A percentile compares a stretch with the other conserved stretches of the same genome.
phyloP scores from a whole-genome alignment of 1,284 basidiomycete genomes.

The Puccinia sorghi region DNA sequence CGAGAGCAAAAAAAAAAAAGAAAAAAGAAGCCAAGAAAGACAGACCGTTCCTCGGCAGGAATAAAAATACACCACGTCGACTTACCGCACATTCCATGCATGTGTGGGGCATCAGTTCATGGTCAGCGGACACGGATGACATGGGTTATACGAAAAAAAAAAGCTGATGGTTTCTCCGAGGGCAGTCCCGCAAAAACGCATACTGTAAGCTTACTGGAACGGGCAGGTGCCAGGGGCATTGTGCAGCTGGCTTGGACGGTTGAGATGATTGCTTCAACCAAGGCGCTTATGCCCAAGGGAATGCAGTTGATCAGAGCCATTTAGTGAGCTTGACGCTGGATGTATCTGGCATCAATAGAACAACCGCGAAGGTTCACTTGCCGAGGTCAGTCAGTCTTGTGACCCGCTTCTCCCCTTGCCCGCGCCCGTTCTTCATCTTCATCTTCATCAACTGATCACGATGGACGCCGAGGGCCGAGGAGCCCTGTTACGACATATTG shows the following conservation, averaged over 20 bases:
- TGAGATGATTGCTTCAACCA: not conserved
- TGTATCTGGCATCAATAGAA: not conserved
- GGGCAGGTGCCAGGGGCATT: not conserved
- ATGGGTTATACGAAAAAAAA: not conserved
- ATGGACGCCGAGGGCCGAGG: conserved; percentile 1
- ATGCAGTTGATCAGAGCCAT: not conserved
- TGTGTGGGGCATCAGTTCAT: not conserved
- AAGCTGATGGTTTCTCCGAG: conserved; percentile 1
- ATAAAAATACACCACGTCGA: not conserved
- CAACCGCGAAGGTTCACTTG: not conserved
- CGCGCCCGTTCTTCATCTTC: not conserved
- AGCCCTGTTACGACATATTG: no score
- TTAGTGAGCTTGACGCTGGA: not conserved
- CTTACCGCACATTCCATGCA: not conserved
- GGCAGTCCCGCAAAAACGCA: not conserved
- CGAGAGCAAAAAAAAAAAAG: not conserved
- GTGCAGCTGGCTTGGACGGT: not conserved
- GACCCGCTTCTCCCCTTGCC: not conserved
- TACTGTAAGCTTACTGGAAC: not conserved
- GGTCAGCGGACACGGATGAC: not conserved
- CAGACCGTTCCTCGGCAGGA: not conserved
- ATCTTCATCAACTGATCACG: not conserved
- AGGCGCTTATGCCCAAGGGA: not conserved
- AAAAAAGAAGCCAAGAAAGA: not conserved
- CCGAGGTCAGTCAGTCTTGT: conserved; percentile 8